Base-by-base conservation (phyloP, 2,329 filamentous ascomycete genomes). In the Scedosporium dehoogii region DNA sequence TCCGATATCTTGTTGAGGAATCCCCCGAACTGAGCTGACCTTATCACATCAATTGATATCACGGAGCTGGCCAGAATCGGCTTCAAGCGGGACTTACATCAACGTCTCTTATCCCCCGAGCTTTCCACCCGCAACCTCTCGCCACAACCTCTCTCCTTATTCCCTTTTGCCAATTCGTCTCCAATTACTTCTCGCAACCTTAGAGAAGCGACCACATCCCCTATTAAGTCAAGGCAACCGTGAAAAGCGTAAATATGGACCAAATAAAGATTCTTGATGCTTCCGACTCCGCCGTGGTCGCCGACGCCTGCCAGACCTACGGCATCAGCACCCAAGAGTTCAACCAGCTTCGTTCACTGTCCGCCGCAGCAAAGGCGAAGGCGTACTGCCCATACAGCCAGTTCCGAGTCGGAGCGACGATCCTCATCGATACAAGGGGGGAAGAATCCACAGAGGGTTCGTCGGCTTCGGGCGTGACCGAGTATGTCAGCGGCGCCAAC, bases 311-410 rank as follows among this genome's bases (percentile, higher is more conserved):
- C 69, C 44, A 59, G 27, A 62, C 65, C 4, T 66, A 81, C 71
- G 72, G 71, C 70, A 78, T 96, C 53, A 85, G 83, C 9, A 71
- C 75, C 16, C 72, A 77, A 58, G 88, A 96, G 72, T 84, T 96
- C 71, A 72, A 79, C 64, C 77, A 79, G 51, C 83, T 96, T 58
- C 82, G 81, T 61, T 73, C 77, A 63, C 79, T 83, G 70, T 86
- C 88, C 67, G 79, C 84, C 61, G 84, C 84, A 5, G 91, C 92
- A 64, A 96, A 96, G 74, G 79, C 79, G 2, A 82, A 79, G 61
- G 92, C 93, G 42, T 96, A 97, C 78, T 96, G 92, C 84, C 92
- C 90, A 3, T 96, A 97, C 80, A 96, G 91, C 69, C 83, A 88
- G 64, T 99, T 97, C 81, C 90, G 87, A 66, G 94, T 99, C 65